Base-by-base conservation (phyloP, 768 basidiomycete species). In the Termitomyces sp. region DNA sequence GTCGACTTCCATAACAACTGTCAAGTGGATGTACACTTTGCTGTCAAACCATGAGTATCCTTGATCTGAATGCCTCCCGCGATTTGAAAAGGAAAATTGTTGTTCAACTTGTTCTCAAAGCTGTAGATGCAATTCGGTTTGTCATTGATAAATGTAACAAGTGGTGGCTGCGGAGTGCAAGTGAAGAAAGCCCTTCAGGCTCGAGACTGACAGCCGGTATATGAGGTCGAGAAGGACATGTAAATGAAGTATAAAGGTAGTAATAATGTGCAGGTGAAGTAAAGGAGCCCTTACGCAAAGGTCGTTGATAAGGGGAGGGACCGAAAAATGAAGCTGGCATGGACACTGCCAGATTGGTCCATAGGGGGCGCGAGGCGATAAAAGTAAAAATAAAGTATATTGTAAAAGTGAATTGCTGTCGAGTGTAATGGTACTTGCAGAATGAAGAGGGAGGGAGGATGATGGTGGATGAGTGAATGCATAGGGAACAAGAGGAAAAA, bases 341-440 rank as follows among this genome's bases (percentile, higher is more conserved):
- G 66, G 61, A 66, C 66, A 55, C 62, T 61, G 68, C 66, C 73
- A 74, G 67, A 66, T 58, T 66, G 68, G 68, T 71, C 71, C 72
- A 75, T 68, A 74, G 72, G 67, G 65, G 62, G 69, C 46, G 68
- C 65, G 66, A 61, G 59, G 72, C 78, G 79, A 85, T 89, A 87
- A 88, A 79, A 77, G 87, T 86, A 88, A 83, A 44, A 89, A 90
- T 90, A 90, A 91, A 79, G 83, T 86, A 86, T 83, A 84, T 78
- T 83, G 78, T 79, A 84, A 68, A 77, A 82, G 81, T 68, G 73
- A 72, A 69, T 72, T 73, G 76, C 74, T 82, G 80, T 83, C 79
- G 75, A 77, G 66, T 69, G 67, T 70, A 69, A 71, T 73, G 72
- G 75, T 77, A 71, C 67, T 70, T 71, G 69, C 67, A 66, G 62